These are phyloP conservation scores for Trichoderma citrinoviride DNA, from an alignment of 2,329 filamentous ascomycete genomes.

Conservation along the genomic window DNA sequence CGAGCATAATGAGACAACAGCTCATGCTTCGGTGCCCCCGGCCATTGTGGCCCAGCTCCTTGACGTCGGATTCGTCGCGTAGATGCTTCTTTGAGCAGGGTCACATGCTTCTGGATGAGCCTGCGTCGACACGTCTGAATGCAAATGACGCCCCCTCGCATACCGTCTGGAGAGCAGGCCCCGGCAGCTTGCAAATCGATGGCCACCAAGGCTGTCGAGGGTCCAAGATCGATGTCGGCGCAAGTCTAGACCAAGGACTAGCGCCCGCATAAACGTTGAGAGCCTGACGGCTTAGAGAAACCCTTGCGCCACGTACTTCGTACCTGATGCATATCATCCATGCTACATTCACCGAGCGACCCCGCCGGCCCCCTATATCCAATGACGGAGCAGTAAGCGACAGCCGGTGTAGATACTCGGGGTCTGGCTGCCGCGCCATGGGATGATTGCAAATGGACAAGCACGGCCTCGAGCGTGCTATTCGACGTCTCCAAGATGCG, in stretches of 20 bases:
- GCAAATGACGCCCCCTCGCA: slow-evolving; percentile 9
- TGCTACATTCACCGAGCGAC: slow-evolving; percentile 20
- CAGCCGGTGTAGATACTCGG: slow-evolving; percentile 21
- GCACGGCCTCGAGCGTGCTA: not conserved
- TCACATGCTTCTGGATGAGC: slow-evolving; percentile 11
- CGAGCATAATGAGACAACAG: slow-evolving; percentile 3
- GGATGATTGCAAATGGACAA: slow-evolving; percentile 3
- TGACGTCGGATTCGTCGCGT: not conserved
- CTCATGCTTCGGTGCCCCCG: not conserved
- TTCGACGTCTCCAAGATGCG: slow-evolving; percentile 12
- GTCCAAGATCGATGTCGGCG: slow-evolving; percentile 7
- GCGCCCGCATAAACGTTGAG: slow-evolving; percentile 9
- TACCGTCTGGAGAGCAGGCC: not conserved
- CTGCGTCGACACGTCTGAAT: slow-evolving; percentile 1
- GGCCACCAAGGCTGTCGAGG: not conserved
- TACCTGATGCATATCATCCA: slow-evolving; percentile 20
- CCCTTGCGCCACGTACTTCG: slow-evolving; percentile 18
- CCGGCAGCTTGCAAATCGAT: not conserved
- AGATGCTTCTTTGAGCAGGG: not conserved
- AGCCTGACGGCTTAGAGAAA: slow-evolving; percentile 9
- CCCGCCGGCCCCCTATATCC: slow-evolving; percentile 13
- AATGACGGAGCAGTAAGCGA: slow-evolving; percentile 20
- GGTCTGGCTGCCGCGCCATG: slow-evolving; percentile 8
- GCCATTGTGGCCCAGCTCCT: not conserved
- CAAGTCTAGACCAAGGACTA: slow-evolving; percentile 17